These are phyloP conservation scores for Leucocoprinus birnbaumii DNA, from an alignment of 768 basidiomycete genomes.

Conservation along the genomic window DNA sequence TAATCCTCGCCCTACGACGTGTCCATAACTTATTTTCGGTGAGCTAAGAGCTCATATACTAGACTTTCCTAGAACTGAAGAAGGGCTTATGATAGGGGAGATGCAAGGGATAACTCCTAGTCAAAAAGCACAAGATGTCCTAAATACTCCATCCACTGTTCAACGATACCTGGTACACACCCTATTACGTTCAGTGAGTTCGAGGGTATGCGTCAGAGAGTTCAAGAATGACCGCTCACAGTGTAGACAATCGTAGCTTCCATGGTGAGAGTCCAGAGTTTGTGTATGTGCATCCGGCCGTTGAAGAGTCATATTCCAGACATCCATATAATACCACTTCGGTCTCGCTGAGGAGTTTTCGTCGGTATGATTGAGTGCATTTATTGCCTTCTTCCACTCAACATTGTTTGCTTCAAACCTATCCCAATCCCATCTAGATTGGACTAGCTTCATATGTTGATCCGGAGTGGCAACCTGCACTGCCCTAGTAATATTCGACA, in stretches of 20 bases:
- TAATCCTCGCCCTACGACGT: too few relatives aligned
- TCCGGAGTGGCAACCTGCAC: neutral
- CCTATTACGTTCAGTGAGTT: neutral
- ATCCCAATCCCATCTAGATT: conserved; percentile 19
- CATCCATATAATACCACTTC: conserved; percentile 17
- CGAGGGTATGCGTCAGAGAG: too few relatives aligned
- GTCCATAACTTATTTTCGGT: too few relatives aligned
- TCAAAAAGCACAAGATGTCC: conserved; percentile 5
- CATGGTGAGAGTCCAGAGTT: conserved; percentile 1
- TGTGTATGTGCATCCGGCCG: conserved; percentile 19
- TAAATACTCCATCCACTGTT: conserved; percentile 10
- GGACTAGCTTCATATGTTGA: conserved; percentile 8
- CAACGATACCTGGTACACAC: conserved; percentile 9
- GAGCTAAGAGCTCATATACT: too few relatives aligned
- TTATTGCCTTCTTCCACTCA: conserved; percentile 13
- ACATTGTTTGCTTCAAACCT: conserved; percentile 14
- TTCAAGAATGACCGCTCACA: conserved; percentile 10
- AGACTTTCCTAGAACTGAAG: too few relatives aligned
- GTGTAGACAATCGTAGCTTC: conserved; percentile 16
- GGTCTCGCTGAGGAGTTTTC: neutral
- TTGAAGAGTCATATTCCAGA: conserved; percentile 17
- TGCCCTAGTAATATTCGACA: neutral
- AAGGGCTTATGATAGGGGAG: too few relatives aligned
- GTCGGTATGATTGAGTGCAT: neutral
- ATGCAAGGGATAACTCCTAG: too few relatives aligned